Conservation (phyloP, 495 filamentous ascomycete genomes). For the Mytilinidion resinicola region DNA sequence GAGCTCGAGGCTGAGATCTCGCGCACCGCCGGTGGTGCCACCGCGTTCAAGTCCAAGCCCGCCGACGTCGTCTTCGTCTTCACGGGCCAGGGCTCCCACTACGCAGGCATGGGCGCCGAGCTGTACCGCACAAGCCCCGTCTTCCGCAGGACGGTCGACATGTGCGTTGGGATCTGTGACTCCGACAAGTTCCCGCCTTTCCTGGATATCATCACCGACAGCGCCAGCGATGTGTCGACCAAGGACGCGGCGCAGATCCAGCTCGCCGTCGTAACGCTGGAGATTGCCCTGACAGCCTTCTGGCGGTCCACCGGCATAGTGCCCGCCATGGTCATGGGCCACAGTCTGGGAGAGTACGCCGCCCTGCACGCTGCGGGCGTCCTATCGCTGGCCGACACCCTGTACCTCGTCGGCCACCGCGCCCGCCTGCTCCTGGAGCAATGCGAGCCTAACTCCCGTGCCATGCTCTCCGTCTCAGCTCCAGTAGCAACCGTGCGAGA, state of each 20-base stretch:
- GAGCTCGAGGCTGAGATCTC: neutral
- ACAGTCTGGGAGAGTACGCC: slow-evolving; percentile 32
- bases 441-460: slow-evolving; percentile 12
- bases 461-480: slow-evolving; percentile 33
- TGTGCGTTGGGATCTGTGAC: slow-evolving; percentile 1
- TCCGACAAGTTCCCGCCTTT: slow-evolving; percentile 11
- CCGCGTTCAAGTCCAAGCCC: neutral
- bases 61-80: slow-evolving; percentile 10
- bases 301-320: slow-evolving; percentile 35
- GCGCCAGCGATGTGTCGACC: neutral
- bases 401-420: slow-evolving; percentile 22
- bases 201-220: slow-evolving; percentile 1
- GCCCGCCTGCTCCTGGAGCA: slow-evolving; percentile 15
- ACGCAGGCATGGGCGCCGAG: slow-evolving; percentile 4
- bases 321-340: slow-evolving; percentile 32
- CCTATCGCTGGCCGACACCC: slow-evolving; percentile 13
- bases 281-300: slow-evolving; percentile 35
- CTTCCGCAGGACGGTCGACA: slow-evolving; percentile 8
- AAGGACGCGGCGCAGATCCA: slow-evolving; percentile 13
- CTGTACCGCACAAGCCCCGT: slow-evolving; percentile 3
- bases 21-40: neutral
- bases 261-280: slow-evolving; percentile 31
- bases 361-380: slow-evolving; percentile 27
- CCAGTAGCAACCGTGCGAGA: slow-evolving; percentile 2
- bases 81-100: slow-evolving; percentile 17